A percentile compares a stretch with the other conserved stretches of the same genome.
Evolutionary conservation across 2,329 filamentous ascomycete species (phyloP).

Genomic region (Phyllosticta citrichinensis): DNA sequence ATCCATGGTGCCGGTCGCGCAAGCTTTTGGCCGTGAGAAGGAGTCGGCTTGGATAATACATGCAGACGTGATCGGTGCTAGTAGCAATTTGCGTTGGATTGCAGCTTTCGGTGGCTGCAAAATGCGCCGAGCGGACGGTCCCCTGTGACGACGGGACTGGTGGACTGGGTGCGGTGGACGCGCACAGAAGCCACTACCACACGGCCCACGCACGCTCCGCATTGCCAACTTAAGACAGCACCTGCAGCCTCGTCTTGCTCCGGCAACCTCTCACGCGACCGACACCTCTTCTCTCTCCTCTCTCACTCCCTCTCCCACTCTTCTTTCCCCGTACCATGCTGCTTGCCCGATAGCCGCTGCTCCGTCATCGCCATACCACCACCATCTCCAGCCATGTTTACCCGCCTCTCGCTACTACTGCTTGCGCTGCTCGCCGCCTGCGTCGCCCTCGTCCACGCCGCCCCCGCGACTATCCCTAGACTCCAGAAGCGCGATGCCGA

Average conservation of each 20-base stretch:
- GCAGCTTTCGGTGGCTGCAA: too few relatives aligned
- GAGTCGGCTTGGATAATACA: too few relatives aligned
- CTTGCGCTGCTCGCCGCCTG: constrained; percentile 4
- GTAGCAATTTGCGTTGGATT: too few relatives aligned
- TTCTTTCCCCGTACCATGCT: constrained; percentile 2
- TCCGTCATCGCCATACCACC: background rate
- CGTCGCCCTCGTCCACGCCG: background rate
- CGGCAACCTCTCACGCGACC: constrained; percentile 10
- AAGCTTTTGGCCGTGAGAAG: too few relatives aligned
- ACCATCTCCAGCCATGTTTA: constrained; percentile 6
- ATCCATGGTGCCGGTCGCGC: background rate
- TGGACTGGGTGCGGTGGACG: background rate
- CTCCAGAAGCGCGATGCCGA: constrained; percentile 12
- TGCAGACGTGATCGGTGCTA: too few relatives aligned
- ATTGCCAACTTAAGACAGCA: background rate
- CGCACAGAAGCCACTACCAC: background rate
- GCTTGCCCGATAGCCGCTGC: background rate
- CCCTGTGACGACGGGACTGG: background rate
- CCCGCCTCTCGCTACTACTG: constrained; percentile 6
- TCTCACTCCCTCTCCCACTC: background rate
- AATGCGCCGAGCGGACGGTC: background rate
- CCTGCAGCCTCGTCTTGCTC: background rate
- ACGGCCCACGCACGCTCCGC: background rate
- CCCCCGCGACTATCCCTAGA: background rate
- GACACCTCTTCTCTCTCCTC: background rate